phyloP scores from a whole-genome alignment of 2,329 filamentous ascomycete species.

The Onygena corvina region DNA sequence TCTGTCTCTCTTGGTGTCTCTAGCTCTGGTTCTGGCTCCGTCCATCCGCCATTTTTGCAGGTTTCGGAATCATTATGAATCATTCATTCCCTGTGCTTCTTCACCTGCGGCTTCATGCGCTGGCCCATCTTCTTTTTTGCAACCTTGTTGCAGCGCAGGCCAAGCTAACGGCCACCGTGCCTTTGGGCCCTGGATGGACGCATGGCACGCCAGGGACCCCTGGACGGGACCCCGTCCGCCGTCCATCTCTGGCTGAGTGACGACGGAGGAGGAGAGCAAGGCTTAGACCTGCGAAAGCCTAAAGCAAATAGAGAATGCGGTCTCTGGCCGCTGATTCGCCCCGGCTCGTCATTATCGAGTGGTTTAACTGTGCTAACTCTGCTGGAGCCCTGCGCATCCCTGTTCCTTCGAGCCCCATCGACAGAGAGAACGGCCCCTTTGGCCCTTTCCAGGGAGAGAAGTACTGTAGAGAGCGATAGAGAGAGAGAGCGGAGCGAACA shows the following conservation, averaged over 20 bases:
- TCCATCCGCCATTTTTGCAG: no score
- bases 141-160: neutral
- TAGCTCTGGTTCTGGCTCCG: no score
- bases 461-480: no score
- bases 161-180: neutral
- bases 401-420: slow-evolving; percentile 6
- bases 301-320: neutral
- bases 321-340: slow-evolving; percentile 1
- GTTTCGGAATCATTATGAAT: slow-evolving; percentile 5
- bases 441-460: no score
- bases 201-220: neutral
- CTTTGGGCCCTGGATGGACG: neutral
- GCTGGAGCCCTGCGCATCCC: neutral
- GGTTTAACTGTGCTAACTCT: neutral
- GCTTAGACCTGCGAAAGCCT: slow-evolving; percentile 3
- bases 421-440: no score
- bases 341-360: neutral
- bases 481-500: no score
- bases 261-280: neutral
- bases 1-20: neutral
- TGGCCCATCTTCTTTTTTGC: neutral
- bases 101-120: no score
- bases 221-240: neutral
- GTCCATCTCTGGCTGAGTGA: neutral
- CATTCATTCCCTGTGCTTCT: neutral